A percentile compares a stretch with the other conserved stretches of the same genome.
phyloP scores from a whole-genome alignment of 1,284 basidiomycete genomes.

The Sporisorium exsertum region DNA sequence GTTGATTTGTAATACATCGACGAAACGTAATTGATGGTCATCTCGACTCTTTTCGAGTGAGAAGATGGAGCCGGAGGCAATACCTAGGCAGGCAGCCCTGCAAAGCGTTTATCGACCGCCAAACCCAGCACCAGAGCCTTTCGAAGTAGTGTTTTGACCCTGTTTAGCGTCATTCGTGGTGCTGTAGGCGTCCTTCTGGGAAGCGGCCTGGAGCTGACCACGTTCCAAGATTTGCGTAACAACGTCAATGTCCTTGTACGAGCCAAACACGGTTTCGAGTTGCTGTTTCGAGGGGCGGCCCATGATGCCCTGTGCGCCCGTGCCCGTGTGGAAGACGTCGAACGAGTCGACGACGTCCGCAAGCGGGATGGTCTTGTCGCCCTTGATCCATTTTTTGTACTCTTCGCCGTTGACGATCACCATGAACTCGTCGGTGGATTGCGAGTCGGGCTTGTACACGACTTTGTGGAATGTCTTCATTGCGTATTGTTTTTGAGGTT shows the following conservation, averaged over 20 bases:
- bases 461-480: constrained; percentile 62
- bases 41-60: background rate
- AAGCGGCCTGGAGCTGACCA: constrained; percentile 61
- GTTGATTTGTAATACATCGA: background rate
- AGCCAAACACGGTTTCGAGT: constrained; percentile 68
- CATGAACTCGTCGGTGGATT: constrained; percentile 69
- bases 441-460: constrained; percentile 69
- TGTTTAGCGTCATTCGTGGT: constrained; percentile 62
- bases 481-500: background rate
- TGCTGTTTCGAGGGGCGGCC: constrained; percentile 69
- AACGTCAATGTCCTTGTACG: constrained; percentile 67
- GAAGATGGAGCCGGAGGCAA: background rate
- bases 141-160: constrained; percentile 37
- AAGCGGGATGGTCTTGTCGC: constrained; percentile 70
- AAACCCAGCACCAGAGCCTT: constrained; percentile 37
- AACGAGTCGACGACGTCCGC: constrained; percentile 70
- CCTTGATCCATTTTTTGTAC: constrained; percentile 69
- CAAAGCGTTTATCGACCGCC: constrained; percentile 54
- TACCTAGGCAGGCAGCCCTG: too few relatives aligned
- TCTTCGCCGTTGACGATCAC: constrained; percentile 67
- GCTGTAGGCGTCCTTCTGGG: constrained; percentile 55
- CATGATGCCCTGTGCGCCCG: constrained; percentile 70
- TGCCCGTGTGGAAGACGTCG: constrained; percentile 70
- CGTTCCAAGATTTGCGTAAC: constrained; percentile 65
- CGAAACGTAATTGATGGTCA: background rate